phyloP scores from a whole-genome alignment of 345 rosid species.

The Chamaenerion angustifolium region DNA sequence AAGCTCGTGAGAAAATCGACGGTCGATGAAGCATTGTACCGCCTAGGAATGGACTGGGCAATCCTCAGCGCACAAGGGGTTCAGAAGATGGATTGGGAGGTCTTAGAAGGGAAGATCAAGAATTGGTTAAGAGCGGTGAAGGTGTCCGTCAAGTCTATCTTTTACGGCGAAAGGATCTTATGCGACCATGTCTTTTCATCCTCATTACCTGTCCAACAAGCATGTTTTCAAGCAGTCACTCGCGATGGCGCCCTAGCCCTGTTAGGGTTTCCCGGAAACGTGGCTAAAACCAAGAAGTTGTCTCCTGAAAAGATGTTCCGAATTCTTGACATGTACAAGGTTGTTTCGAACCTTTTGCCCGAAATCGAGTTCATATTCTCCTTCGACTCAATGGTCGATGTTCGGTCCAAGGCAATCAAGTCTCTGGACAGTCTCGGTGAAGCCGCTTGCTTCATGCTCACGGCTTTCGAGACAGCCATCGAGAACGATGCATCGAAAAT shows the following conservation, averaged over 20 bases:
- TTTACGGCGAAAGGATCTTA: slow-evolving; percentile 55
- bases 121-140: slow-evolving; percentile 40
- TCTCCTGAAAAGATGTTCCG: slow-evolving; percentile 65
- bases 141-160: slow-evolving; percentile 34
- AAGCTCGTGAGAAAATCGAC: slow-evolving; percentile 38
- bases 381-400: slow-evolving; percentile 24
- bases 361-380: slow-evolving; percentile 41
- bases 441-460: slow-evolving; percentile 25
- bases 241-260: slow-evolving; percentile 39
- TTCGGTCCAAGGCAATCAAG: slow-evolving; percentile 27
- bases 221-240: slow-evolving; percentile 44
- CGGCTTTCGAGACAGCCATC: slow-evolving; percentile 50
- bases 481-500: slow-evolving; percentile 39
- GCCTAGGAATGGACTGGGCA: slow-evolving; percentile 34
- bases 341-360: slow-evolving; percentile 29
- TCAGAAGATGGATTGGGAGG: slow-evolving; percentile 48
- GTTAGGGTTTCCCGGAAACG: slow-evolving; percentile 49
- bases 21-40: slow-evolving; percentile 32
- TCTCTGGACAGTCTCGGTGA: slow-evolving; percentile 39
- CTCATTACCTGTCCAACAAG: slow-evolving; percentile 30
- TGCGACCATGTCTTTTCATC: slow-evolving; percentile 52
- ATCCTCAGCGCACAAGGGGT: slow-evolving; percentile 18
- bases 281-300: slow-evolving; percentile 45
- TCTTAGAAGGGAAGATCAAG: slow-evolving; percentile 39
- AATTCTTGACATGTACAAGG: slow-evolving; percentile 48